Evolutionary conservation across 495 filamentous ascomycete species (phyloP).

Genomic region (Lepraria neglecta): DNA sequence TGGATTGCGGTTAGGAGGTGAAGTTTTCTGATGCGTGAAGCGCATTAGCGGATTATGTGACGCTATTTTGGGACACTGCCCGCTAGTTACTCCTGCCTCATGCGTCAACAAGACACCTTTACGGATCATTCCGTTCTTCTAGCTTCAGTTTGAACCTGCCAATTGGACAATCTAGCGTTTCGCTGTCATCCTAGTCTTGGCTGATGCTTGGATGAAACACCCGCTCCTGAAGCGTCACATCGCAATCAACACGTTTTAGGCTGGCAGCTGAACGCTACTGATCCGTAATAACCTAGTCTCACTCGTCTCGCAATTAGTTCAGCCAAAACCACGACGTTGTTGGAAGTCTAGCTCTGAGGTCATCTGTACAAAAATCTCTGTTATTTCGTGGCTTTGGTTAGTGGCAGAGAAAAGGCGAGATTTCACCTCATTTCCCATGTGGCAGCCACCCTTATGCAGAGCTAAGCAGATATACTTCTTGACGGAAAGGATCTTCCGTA

Average conservation of each 20-base stretch:
- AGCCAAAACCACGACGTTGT: background rate
- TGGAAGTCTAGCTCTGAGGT: slow-evolving; percentile 1
- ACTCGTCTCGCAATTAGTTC: too few species aligned
- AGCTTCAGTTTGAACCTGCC: background rate
- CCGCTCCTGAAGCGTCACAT: background rate
- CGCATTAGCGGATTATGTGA: slow-evolving; percentile 19
- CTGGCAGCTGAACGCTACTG: slow-evolving; percentile 13
- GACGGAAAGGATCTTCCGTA: background rate
- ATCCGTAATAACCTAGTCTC: slow-evolving; percentile 4
- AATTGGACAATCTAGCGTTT: slow-evolving; percentile 8
- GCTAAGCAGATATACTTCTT: background rate
- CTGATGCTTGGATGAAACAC: slow-evolving; percentile 10
- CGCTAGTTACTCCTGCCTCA: background rate
- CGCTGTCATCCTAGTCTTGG: background rate
- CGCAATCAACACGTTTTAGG: background rate
- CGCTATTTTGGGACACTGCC: slow-evolving; percentile 11
- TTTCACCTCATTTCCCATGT: slow-evolving; percentile 5
- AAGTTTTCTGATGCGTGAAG: slow-evolving; percentile 14
- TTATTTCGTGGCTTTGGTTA: slow-evolving; percentile 2
- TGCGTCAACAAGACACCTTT: slow-evolving; percentile 6
- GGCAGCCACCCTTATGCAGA: slow-evolving; percentile 2
- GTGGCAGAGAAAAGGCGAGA: background rate
- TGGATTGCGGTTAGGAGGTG: slow-evolving; percentile 10
- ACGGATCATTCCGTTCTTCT: background rate
- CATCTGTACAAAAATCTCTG: slow-evolving; percentile 4